A percentile compares a stretch with the other conserved stretches of the same genome.
Evolutionary conservation across 371 early-diverging fungal species (phyloP).

Genomic region (Caulochytrium protostelioides): DNA sequence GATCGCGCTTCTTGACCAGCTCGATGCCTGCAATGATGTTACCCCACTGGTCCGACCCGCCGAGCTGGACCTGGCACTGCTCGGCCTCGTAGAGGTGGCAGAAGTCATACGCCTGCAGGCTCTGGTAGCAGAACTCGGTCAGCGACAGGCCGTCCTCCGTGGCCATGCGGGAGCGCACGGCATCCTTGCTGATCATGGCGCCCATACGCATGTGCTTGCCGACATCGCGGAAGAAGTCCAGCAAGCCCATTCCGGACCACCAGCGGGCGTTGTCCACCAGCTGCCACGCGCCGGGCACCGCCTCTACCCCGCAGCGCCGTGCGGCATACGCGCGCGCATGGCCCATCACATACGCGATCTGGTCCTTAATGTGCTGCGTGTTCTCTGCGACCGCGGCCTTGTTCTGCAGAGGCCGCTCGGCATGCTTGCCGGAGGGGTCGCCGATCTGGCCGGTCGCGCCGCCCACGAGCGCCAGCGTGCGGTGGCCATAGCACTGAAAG

Average conservation of each 20-base stretch:
- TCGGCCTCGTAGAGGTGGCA: constrained; percentile 49
- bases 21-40: constrained; percentile 88
- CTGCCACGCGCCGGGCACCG: constrained; percentile 4
- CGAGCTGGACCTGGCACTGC: constrained; percentile 44
- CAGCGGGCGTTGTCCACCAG: constrained; percentile 66
- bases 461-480: constrained; percentile 65
- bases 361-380: constrained; percentile 37
- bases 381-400: constrained; percentile 35
- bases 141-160: constrained; percentile 74
- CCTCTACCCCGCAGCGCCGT: constrained; percentile 8
- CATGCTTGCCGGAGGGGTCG: constrained; percentile 68
- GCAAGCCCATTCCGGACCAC: constrained; percentile 49
- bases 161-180: constrained; percentile 52
- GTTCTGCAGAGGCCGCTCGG: constrained; percentile 49
- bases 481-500: constrained; percentile 65
- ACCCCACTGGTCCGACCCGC: constrained; percentile 96
- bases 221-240: constrained; percentile 53
- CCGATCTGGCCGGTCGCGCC: constrained; percentile 88
- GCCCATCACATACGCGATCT: constrained; percentile 45
- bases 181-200: constrained; percentile 3
- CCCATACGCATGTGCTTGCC: constrained; percentile 17
- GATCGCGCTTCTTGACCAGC: constrained; percentile 40
- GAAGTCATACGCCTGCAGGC: constrained; percentile 86
- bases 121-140: constrained; percentile 87
- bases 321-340: constrained; percentile 40